A percentile compares a stretch with the other conserved stretches of the same genome.
Evolutionary conservation across 768 basidiomycete species (phyloP).

Genomic region (Arthromyces matolae): DNA sequence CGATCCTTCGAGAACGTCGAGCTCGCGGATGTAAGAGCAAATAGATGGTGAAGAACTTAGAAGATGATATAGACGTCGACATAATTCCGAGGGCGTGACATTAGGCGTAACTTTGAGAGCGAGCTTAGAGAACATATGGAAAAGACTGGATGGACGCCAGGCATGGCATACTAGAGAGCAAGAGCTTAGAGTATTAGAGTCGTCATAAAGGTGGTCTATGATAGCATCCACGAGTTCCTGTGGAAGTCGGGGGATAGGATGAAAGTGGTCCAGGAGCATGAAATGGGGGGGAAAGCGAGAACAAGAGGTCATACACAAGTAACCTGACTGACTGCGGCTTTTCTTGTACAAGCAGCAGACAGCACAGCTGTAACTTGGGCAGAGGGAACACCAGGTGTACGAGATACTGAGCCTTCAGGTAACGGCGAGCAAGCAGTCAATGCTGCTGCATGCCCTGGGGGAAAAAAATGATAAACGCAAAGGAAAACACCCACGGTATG

Average conservation of each 20-base stretch:
- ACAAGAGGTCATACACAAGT: slow-evolving; percentile 12
- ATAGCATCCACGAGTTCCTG: slow-evolving; percentile 47
- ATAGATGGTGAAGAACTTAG: slow-evolving; percentile 32
- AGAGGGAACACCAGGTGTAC: neutral
- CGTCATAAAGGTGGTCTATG: slow-evolving; percentile 41
- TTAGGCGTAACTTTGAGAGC: slow-evolving; percentile 26
- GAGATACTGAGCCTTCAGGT: slow-evolving; percentile 6
- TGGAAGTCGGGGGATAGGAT: slow-evolving; percentile 27
- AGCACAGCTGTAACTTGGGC: slow-evolving; percentile 5
- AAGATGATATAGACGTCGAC: slow-evolving; percentile 32
- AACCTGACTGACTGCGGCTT: slow-evolving; percentile 2
- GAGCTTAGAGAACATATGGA: slow-evolving; percentile 39
- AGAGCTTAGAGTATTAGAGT: slow-evolving; percentile 23
- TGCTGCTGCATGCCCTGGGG: slow-evolving; percentile 18
- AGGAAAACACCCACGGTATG: slow-evolving; percentile 93
- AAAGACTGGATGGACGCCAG: slow-evolving; percentile 37
- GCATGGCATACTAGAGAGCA: slow-evolving; percentile 37
- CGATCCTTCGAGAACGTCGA: slow-evolving; percentile 38
- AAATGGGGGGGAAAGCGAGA: slow-evolving; percentile 7
- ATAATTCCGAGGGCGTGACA: slow-evolving; percentile 26
- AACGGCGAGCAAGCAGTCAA: slow-evolving; percentile 14
- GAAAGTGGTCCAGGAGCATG: slow-evolving; percentile 7
- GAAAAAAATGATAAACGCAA: slow-evolving; percentile 58
- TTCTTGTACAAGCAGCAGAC: slow-evolving; percentile 12
- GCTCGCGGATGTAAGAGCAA: slow-evolving; percentile 30